phyloP scores from a whole-genome alignment of 805 yeast species.

The Barnettozyma wickerhamii region DNA sequence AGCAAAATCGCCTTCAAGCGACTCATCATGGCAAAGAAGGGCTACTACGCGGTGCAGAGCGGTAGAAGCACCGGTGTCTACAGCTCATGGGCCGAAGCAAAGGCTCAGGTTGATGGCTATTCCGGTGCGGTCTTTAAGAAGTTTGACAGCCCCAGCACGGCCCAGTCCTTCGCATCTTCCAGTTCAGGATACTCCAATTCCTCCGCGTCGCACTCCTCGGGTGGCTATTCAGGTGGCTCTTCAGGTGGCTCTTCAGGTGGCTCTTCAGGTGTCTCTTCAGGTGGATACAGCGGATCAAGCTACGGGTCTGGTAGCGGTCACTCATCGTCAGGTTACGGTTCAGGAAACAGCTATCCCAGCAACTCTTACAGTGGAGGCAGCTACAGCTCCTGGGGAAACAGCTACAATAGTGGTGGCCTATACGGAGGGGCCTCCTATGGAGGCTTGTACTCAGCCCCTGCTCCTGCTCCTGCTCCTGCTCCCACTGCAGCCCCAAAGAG shows the following conservation, averaged over 20 bases:
- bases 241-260: not conserved
- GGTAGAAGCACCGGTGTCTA: slow-evolving; percentile 59
- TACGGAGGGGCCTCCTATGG: too few relatives aligned
- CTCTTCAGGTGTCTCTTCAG: too few relatives aligned
- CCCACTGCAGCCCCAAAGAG: slow-evolving; percentile 6
- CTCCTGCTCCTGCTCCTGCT: too few relatives aligned
- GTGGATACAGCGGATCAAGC: too few relatives aligned
- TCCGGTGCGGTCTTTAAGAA: slow-evolving; percentile 33
- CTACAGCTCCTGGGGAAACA: too few relatives aligned
- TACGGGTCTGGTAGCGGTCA: too few relatives aligned
- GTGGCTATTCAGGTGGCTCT: not conserved
- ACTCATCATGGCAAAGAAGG: slow-evolving; percentile 10
- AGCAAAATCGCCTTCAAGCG: not conserved
- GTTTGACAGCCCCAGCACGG: slow-evolving; percentile 42
- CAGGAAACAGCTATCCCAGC: too few relatives aligned
- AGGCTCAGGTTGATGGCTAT: slow-evolving; percentile 45
- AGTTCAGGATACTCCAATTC: not conserved
- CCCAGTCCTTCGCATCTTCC: slow-evolving; percentile 34
- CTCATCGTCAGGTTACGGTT: too few relatives aligned
- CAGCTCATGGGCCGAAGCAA: slow-evolving; percentile 54
- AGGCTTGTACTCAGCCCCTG: too few relatives aligned
- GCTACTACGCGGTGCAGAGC: slow-evolving; percentile 48
- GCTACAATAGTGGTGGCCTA: too few relatives aligned
- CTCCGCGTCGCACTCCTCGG: not conserved
- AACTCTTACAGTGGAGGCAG: too few relatives aligned